phyloP scores from a whole-genome alignment of 2,329 filamentous ascomycete genomes.

The Botrytis sinoallii region DNA sequence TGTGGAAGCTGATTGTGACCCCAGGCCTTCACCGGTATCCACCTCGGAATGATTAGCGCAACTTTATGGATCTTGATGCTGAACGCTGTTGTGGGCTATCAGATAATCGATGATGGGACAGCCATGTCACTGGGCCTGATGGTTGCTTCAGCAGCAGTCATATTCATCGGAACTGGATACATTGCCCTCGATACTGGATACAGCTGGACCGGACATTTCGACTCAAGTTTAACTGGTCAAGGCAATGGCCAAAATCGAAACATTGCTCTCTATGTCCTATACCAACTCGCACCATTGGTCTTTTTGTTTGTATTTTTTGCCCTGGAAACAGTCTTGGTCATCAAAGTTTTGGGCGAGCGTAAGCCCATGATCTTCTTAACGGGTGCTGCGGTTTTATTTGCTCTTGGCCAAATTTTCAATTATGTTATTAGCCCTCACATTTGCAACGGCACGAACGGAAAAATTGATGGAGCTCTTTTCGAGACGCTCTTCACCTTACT shows the following conservation, averaged over 20 bases:
- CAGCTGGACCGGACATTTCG: conserved; percentile 77
- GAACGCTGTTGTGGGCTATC: conserved; percentile 89
- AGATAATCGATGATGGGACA: conserved; percentile 91
- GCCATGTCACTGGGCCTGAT: conserved; percentile 76
- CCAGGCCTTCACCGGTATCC: conserved; percentile 82
- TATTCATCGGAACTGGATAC: conserved; percentile 91
- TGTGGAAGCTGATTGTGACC: conserved; percentile 17
- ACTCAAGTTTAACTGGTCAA: conserved; percentile 52
- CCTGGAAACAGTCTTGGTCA: conserved; percentile 78
- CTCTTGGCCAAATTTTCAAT: conserved; percentile 91
- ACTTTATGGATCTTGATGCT: conserved; percentile 88
- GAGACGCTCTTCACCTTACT: conserved; percentile 88
- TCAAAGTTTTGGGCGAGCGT: conserved; percentile 80
- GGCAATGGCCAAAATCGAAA: conserved; percentile 53
- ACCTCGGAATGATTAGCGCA: conserved; percentile 84
- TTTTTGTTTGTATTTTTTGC: conserved; percentile 87
- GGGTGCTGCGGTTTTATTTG: conserved; percentile 75
- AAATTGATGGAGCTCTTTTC: conserved; percentile 91
- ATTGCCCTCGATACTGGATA: conserved; percentile 93
- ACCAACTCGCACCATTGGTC: conserved; percentile 83
- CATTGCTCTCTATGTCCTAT: conserved; percentile 89
- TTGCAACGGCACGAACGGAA: conserved; percentile 76
- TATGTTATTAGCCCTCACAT: conserved; percentile 91
- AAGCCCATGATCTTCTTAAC: conserved; percentile 89
- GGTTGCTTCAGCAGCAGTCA: conserved; percentile 61